Base-by-base conservation (phyloP, 352 stramenopile genomes). In the Phytophthora macrochlamydospora region DNA sequence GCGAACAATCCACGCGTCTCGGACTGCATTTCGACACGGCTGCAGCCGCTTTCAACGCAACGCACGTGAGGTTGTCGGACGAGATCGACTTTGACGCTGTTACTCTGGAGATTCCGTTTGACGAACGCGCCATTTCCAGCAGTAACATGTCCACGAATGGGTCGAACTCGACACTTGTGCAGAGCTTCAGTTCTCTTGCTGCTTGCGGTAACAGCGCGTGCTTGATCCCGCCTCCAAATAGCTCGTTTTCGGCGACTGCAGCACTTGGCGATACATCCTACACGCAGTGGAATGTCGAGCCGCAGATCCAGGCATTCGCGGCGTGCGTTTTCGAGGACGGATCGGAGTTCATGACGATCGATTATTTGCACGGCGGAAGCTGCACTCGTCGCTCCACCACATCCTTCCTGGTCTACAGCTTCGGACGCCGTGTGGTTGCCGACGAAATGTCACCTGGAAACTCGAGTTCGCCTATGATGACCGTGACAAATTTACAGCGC, bases 321-420 rank as follows among this genome's bases (percentile, higher is more conserved):
- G 51, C 71, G 3, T 82, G 76, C 11, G 31, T 66, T 24, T 79
- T 76, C 33, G 59, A 66, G 14, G 35, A 69, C 28, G 63, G 57
- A 29, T 67, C 72, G 2, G 69, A 81, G 42, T 71, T 66, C 53
- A 52, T 80, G 56, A 78, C 71, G 13, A 5, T 42, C 13, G 60
- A 63, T 4, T 78, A 78, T 13, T 46, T 80, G 18, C 67, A 80
- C 11, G 73, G 67, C 6, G 12, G 31, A 2, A 58, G 52, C 28
- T 84, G 73, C 42, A 67, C 53, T 33, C 42, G 42, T 7, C 67
- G 63, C 8, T 68, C 71, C 4, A 62, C 75, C 9, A 72, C 73
- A 33, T 83, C 75, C 1, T 75, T 89, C 65, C 63, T 87, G 8
- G 65, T 89, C 46, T 78, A 81, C 45, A 78, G 73, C 40, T 67